Evolutionary conservation across 371 early-diverging fungal species (phyloP), one percentile per base, ranked within the genome.

Genomic region (Mortierella sp.): DNA sequence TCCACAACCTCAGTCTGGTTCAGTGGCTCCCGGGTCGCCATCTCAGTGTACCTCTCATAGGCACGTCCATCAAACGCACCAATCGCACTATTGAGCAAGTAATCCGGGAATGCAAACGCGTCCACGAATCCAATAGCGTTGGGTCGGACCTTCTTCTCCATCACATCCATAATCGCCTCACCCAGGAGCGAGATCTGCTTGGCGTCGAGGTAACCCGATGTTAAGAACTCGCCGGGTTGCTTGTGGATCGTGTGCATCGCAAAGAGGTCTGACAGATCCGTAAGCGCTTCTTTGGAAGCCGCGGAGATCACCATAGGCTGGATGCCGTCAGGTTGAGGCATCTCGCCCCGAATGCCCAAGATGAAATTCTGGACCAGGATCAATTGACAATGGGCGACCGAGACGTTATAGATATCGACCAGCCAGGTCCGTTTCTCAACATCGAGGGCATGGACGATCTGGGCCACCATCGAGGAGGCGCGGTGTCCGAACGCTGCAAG

Each of bases 101-200:
- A 92, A 68, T 96, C 97, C 3, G 95, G 91, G 55, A 96, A 88
- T n/a, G 92, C 94, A 87, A 95, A 95, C 0, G 96, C 91, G 74
- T 96, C 96, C 16, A 95, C 96, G 16, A 95, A 88, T 0, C 93
- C 89, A n/a, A 96, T 91, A 12, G 95, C 95, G 77, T 95, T 91
- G 41, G 90, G 92, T 12, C 97, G 91, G 43, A 96, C 88, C 71
- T 91, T 87, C 60, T 77, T 32, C 75, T 91, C 93, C 75, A 95
- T 88, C 24, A 92, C 63, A 5, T 75, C 77, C 72, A 93, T 91
- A 55, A 94, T 90, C 38, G 88, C 83, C 32, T 88, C 75, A 78
- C 90, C 90, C 75, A 94, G 70, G 87, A 92, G 83, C 46, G 89
- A 85, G 3, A 90, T 84, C 75, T 95, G 95, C 38, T 90, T 89